Evolutionary conservation across 1,284 basidiomycete species (phyloP), one percentile per base, ranked within the genome.

Genomic region (Phellinidium pouzarii): DNA sequence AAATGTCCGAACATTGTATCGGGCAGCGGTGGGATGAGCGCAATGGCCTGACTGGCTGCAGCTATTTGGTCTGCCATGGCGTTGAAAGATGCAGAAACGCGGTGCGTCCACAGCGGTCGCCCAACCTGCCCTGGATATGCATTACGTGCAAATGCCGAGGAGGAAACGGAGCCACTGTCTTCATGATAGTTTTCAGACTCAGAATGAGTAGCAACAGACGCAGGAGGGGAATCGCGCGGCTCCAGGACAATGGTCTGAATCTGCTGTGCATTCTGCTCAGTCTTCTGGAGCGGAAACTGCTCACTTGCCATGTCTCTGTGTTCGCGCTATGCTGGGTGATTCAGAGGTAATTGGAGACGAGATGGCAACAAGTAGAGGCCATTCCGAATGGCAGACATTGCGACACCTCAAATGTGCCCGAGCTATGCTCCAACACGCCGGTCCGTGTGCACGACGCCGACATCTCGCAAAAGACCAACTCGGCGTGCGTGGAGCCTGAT

Each of bases 41-140:
- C 65, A 44, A 73, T 65, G 4, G 69, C 68, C 31, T 68, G 66
- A 19, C 70, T 71, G 12, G 72, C 69, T 0, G 68, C 69, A 11
- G 65, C 63, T 53, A 74, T 71, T 59, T 74, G 70, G 22, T 66
- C 63, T 2, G 70, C 70, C 59, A 74, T 68, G 14, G 66, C 64
- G 6, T 64, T 65, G 50, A 74, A 71, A 14, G 69, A 70, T 17
- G 64, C 59, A 0, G 71, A 69, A 44, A 74, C 63, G 1, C 62
- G 59, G 50, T 66, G 62, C 0, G 62, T 65, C 65, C 64, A 66
- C 17, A 66, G 54, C 0, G 64, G 62, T 4, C 47, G 50, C 14
- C 50, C 46, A 17, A 47, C 31, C 19, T 48, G 41, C 14, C n/a
- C n/a, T n/a, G 17, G 36, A 6, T 19, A 38, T 29, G 46, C 41